Conservation (phyloP, 768 basidiomycete genomes). For the Suillus ampliporus region DNA sequence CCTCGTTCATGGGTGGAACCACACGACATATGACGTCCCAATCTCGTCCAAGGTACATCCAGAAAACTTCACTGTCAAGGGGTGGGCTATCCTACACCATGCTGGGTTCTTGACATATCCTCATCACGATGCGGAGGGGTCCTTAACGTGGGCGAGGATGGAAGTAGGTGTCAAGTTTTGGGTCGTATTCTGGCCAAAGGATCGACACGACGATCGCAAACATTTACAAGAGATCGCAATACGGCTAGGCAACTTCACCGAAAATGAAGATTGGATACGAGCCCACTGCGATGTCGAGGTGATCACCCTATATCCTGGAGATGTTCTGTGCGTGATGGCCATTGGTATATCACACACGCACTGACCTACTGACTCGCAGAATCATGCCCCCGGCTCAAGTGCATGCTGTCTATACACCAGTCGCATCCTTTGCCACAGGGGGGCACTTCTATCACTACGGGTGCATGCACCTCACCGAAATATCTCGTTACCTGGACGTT, state of each 20-base stretch:
- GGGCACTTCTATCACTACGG: conserved; percentile 17
- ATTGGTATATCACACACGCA: not conserved
- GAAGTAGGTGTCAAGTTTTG: not conserved
- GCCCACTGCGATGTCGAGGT: not conserved
- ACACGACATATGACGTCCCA: not conserved
- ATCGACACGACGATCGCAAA: not conserved
- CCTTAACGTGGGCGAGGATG: not conserved
- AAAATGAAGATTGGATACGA: not conserved
- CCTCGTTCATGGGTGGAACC: not conserved
- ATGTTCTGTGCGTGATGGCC: too few species aligned
- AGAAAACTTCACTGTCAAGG: not conserved
- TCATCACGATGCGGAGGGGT: conserved; percentile 15
- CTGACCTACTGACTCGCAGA: not conserved
- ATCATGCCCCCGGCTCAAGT: conserved; percentile 14
- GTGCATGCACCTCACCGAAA: conserved; percentile 14
- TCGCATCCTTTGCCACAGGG: conserved; percentile 1
- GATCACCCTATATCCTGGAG: not conserved
- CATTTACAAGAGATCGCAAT: not conserved
- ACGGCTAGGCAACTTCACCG: not conserved
- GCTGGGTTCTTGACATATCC: conserved; percentile 16
- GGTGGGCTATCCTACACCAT: conserved; percentile 16
- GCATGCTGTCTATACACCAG: conserved; percentile 14
- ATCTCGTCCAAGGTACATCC: not conserved
- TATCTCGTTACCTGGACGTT: not conserved
- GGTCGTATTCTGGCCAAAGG: not conserved